A percentile compares a stretch with the other conserved stretches of the same genome.
Conservation (phyloP, 768 basidiomycete genomes). For the Amanita thiersii region DNA sequence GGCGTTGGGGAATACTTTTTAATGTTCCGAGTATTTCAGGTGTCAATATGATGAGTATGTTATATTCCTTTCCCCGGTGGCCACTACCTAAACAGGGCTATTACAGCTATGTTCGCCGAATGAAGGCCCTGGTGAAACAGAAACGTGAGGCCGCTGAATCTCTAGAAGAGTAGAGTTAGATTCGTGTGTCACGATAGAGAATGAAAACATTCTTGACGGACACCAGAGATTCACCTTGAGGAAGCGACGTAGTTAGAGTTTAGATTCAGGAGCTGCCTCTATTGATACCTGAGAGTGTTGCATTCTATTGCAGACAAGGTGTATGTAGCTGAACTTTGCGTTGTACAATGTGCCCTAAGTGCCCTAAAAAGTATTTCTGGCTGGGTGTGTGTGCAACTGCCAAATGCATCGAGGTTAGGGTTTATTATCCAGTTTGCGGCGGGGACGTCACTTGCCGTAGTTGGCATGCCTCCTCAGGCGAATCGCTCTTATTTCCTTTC, state of each 20-base stretch:
- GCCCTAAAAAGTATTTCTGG: no score
- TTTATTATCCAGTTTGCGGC: background rate
- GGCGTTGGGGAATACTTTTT: background rate
- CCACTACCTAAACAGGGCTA: background rate
- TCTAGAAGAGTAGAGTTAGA: constrained; percentile 6
- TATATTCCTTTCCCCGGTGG: background rate
- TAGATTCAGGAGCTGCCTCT: no score
- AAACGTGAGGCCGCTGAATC: constrained; percentile 37
- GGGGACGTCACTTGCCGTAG: constrained; percentile 5
- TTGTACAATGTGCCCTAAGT: no score
- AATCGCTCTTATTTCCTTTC: constrained; percentile 2
- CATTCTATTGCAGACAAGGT: no score
- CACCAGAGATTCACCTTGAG: no score
- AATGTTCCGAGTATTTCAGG: constrained; percentile 28
- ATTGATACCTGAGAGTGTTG: no score
- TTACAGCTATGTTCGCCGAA: constrained; percentile 74
- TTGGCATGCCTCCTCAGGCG: constrained; percentile 3
- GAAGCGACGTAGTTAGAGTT: no score
- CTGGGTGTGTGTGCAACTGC: no score
- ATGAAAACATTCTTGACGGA: no score
- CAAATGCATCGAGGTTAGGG: constrained; percentile 7
- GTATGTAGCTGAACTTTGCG: no score
- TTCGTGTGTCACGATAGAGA: no score
- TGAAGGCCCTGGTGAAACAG: constrained; percentile 75
- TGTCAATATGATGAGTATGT: constrained; percentile 95